A percentile compares a stretch with the other conserved stretches of the same genome.
These are phyloP conservation scores for Didymella segeticola DNA, from an alignment of 2,329 filamentous ascomycete genomes.

Conservation along the genomic window DNA sequence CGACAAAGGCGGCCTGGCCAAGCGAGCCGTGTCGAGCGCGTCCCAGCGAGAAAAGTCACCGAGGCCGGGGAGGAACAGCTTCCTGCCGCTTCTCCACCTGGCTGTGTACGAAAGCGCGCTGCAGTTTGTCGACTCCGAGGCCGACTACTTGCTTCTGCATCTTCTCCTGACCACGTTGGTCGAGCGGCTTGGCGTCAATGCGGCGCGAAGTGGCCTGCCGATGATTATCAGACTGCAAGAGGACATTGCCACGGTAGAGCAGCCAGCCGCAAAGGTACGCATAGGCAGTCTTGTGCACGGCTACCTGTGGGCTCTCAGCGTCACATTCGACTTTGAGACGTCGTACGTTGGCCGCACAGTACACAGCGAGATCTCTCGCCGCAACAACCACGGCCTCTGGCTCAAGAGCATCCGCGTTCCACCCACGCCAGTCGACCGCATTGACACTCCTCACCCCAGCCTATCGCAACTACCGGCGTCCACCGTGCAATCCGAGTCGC, in stretches of 20 bases:
- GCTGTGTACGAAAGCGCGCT: conserved; percentile 88
- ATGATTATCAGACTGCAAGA: conserved; percentile 92
- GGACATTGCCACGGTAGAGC: conserved; percentile 72
- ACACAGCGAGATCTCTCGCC: conserved; percentile 75
- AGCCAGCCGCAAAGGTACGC: conserved; percentile 74
- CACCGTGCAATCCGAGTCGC: conserved; percentile 42
- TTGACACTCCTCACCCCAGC: conserved; percentile 50
- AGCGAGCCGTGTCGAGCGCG: conserved; percentile 73
- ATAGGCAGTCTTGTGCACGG: conserved; percentile 86
- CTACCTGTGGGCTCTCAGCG: conserved; percentile 82
- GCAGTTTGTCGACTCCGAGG: conserved; percentile 67
- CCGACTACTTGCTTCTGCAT: conserved; percentile 79
- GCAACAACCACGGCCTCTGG: conserved; percentile 80
- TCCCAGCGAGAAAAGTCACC: conserved; percentile 66
- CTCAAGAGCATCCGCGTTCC: conserved; percentile 76
- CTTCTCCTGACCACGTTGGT: conserved; percentile 77
- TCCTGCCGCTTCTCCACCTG: conserved; percentile 82
- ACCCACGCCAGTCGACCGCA: conserved; percentile 66
- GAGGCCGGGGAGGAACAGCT: conserved; percentile 68
- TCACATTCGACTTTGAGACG: conserved; percentile 77
- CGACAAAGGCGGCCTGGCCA: conserved; percentile 55
- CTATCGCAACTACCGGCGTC: conserved; percentile 32
- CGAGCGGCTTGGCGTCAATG: conserved; percentile 80
- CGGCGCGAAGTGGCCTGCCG: conserved; percentile 76
- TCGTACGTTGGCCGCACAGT: conserved; percentile 74